Conservation (phyloP, 2,329 filamentous ascomycete species). For the Calonectria henricotiae region DNA sequence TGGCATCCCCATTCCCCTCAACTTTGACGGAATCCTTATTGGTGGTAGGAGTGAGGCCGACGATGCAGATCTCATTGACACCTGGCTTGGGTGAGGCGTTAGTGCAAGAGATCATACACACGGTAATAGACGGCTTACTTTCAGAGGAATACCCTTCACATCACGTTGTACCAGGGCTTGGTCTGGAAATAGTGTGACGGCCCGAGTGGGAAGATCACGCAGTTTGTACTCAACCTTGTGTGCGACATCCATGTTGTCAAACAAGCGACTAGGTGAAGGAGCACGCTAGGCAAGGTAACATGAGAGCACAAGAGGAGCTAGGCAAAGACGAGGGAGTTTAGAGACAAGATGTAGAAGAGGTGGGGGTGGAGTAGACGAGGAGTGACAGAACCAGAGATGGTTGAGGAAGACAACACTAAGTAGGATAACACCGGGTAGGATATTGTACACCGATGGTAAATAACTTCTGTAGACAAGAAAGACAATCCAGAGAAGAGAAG, state of each 20-base stretch:
- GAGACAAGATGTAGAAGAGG: not conserved
- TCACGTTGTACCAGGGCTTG: slow-evolving; percentile 75
- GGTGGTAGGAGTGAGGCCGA: slow-evolving; percentile 70
- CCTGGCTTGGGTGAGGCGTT: slow-evolving; percentile 62
- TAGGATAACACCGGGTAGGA: not conserved
- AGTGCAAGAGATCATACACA: not conserved
- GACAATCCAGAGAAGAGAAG: not conserved
- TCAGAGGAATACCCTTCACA: slow-evolving; percentile 67
- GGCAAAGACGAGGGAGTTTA: not conserved
- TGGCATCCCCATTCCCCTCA: slow-evolving; percentile 70
- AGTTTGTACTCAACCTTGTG: slow-evolving; percentile 70
- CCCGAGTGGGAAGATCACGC: slow-evolving; percentile 72
- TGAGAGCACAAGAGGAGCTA: not conserved
- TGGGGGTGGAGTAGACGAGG: not conserved
- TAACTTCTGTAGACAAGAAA: not conserved
- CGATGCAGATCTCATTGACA: slow-evolving; percentile 72
- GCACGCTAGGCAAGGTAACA: not conserved
- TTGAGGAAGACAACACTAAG: not conserved
- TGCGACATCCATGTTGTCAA: slow-evolving; percentile 57
- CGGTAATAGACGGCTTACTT: slow-evolving; percentile 41
- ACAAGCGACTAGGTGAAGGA: not conserved
- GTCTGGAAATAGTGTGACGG: slow-evolving; percentile 76
- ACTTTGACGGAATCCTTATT: slow-evolving; percentile 75
- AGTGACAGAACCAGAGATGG: not conserved
- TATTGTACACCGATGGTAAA: not conserved